A percentile compares a stretch with the other conserved stretches of the same genome.
These are phyloP conservation scores for Entonaema liquescens DNA, from an alignment of 495 filamentous ascomycete species.

Conservation along the genomic window DNA sequence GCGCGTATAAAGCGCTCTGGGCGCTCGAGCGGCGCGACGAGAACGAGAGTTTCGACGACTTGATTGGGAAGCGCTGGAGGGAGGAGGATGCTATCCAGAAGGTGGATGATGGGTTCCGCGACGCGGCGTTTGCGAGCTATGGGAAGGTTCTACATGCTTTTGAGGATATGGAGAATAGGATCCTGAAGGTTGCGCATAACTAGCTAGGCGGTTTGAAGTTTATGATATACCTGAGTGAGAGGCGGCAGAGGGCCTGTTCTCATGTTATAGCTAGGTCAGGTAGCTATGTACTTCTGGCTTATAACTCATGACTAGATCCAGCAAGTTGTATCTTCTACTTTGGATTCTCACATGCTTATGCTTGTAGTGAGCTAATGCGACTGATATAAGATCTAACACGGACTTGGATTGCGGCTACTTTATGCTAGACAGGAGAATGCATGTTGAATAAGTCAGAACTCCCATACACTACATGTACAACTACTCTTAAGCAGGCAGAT, in stretches of 20 bases:
- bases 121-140: slow-evolving; percentile 77
- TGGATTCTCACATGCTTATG: neutral
- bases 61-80: slow-evolving; percentile 82
- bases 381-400: neutral
- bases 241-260: neutral
- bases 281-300: too few species aligned
- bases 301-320: too few species aligned
- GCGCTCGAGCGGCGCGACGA: slow-evolving; percentile 69
- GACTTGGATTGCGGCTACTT: neutral
- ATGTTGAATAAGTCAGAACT: neutral
- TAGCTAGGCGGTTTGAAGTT: slow-evolving; percentile 18
- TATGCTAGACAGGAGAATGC: neutral
- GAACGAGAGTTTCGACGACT: slow-evolving; percentile 81
- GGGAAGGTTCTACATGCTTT: slow-evolving; percentile 79
- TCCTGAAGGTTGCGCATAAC: slow-evolving; percentile 65
- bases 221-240: neutral
- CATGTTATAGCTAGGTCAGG: too few species aligned
- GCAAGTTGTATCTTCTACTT: too few species aligned
- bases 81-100: slow-evolving; percentile 83
- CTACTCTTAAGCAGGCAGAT: too few species aligned
- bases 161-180: slow-evolving; percentile 75
- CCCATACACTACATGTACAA: too few species aligned
- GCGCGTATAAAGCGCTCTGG: slow-evolving; percentile 98
- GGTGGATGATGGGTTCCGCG: slow-evolving; percentile 82
- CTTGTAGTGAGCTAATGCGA: neutral